Evolutionary conservation across 2,329 filamentous ascomycete species (phyloP).

Genomic region (Alternaria hordeiaustralica): DNA sequence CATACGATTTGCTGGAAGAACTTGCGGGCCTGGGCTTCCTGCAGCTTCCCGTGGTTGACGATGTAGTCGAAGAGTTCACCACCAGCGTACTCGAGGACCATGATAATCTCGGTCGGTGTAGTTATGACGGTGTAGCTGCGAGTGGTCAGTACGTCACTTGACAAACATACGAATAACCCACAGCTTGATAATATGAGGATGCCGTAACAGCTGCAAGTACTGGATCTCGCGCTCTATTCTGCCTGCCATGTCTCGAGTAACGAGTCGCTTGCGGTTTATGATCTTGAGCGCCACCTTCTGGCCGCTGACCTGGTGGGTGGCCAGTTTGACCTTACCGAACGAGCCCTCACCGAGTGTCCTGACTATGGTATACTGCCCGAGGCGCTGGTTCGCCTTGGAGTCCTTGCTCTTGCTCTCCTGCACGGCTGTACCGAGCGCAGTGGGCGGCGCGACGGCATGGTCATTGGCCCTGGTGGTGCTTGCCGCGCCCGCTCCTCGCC

Average conservation of each 20-base stretch:
- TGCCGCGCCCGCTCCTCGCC: slow-evolving; percentile 51
- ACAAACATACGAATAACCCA: slow-evolving; percentile 54
- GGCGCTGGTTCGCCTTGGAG: slow-evolving; percentile 76
- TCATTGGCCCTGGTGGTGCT: slow-evolving; percentile 46
- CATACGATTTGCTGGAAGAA: slow-evolving; percentile 99
- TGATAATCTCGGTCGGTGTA: slow-evolving; percentile 91
- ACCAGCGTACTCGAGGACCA: slow-evolving; percentile 98
- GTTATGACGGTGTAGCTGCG: slow-evolving; percentile 93
- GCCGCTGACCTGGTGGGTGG: slow-evolving; percentile 87
- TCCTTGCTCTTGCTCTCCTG: slow-evolving; percentile 54
- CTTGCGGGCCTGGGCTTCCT: slow-evolving; percentile 88
- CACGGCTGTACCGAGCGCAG: slow-evolving; percentile 29
- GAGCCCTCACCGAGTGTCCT: slow-evolving; percentile 94
- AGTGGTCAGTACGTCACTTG: slow-evolving; percentile 5
- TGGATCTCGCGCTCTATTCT: slow-evolving; percentile 98
- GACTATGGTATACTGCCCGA: slow-evolving; percentile 90
- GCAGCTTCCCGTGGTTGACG: slow-evolving; percentile 89
- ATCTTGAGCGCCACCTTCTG: slow-evolving; percentile 98
- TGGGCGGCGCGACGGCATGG: slow-evolving; percentile 36
- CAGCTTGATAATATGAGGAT: slow-evolving; percentile 99
- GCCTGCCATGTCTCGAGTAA: slow-evolving; percentile 97
- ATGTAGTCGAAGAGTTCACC: slow-evolving; percentile 98
- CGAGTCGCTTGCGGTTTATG: slow-evolving; percentile 93
- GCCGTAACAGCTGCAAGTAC: slow-evolving; percentile 91
- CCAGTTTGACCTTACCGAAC: slow-evolving; percentile 98